Evolutionary conservation across 2,329 filamentous ascomycete genomes (phyloP), one percentile per base, ranked within the genome.

Genomic region (Alternaria gansuensis): DNA sequence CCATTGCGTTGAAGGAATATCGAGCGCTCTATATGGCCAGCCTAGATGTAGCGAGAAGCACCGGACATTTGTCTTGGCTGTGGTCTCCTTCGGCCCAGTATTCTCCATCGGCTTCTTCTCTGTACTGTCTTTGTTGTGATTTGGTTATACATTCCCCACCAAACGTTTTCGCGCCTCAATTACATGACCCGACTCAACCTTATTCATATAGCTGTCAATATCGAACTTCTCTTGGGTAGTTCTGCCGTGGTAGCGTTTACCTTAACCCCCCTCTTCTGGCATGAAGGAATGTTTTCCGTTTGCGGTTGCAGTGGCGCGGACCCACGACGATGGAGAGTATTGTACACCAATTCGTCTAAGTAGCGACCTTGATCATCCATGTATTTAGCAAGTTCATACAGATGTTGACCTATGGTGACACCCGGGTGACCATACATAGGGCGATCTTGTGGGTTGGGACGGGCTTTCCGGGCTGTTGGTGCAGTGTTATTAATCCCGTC

Each of bases 341-440:
- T 26, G 37, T 33, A 34, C n/a, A 55, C 36, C n/a, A 44, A 11
- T n/a, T 43, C 8, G n/a, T 41, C 31, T 23, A 49, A 41, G 5
- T 34, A 26, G 26, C 28, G 36, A 24, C 44, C 34, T 11, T 24
- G 4, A 14, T 43, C 36, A 21, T 55, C 43, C 24, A 17, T 23
- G 37, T 29, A 55, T 5, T 36, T 24, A 17, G 34, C 52, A 9
- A 49, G 50, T 21, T 41, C 37, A 13, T 56, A 28, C 33, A 56
- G 26, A 28, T 56, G 45, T 28, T 56, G 45, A 23, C 45, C 53
- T 11, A 50, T 50, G 9, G 37, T 56, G 13, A 43, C 9, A 11
- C 45, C 53, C 36, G 24, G 21, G 17, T 28, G 31, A 17, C 39
- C 31, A 10, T 36, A 46, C 29, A 51, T 54, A 10, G 14, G 34